Evolutionary conservation across 306 rosid species (phyloP).

Genomic region (Malus asiatica): DNA sequence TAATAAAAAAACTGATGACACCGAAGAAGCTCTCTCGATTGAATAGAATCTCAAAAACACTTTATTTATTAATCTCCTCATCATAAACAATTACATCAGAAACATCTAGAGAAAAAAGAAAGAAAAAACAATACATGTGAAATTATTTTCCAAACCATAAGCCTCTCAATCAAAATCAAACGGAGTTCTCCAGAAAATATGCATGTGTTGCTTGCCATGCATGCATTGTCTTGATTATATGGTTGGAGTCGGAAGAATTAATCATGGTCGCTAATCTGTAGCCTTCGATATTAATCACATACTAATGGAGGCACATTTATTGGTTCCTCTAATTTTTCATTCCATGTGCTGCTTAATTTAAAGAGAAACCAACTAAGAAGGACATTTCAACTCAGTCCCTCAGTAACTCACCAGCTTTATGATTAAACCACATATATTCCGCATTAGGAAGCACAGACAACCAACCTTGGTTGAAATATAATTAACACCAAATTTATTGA

Average conservation of each 20-base stretch:
- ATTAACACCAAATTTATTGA: not conserved
- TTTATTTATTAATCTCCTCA: not conserved
- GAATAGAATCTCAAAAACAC: not conserved
- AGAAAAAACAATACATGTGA: not conserved
- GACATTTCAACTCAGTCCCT: conserved; percentile 8
- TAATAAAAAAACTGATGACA: no score
- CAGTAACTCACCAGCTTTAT: not conserved
- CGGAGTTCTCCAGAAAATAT: not conserved
- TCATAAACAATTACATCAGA: not conserved
- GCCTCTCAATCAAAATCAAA: conserved; percentile 6
- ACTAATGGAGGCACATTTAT: conserved; percentile 2
- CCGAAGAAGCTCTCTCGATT: no score
- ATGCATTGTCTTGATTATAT: not conserved
- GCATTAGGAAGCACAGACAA: not conserved
- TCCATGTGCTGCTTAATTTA: conserved; percentile 7
- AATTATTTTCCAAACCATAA: not conserved
- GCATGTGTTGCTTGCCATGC: not conserved
- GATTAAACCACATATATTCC: not conserved
- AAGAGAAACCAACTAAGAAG: not conserved
- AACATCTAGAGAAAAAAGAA: not conserved
- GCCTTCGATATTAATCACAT: conserved; percentile 1
- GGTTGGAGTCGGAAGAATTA: not conserved
- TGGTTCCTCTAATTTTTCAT: conserved; percentile 13
- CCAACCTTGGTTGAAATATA: not conserved
- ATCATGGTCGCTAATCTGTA: not conserved